Percentiles rank a stretch among this genome's conserved stretches.
Evolutionary conservation across 2,329 filamentous ascomycete species (phyloP).

Genomic region (Thermothelomyces thermophilus): DNA sequence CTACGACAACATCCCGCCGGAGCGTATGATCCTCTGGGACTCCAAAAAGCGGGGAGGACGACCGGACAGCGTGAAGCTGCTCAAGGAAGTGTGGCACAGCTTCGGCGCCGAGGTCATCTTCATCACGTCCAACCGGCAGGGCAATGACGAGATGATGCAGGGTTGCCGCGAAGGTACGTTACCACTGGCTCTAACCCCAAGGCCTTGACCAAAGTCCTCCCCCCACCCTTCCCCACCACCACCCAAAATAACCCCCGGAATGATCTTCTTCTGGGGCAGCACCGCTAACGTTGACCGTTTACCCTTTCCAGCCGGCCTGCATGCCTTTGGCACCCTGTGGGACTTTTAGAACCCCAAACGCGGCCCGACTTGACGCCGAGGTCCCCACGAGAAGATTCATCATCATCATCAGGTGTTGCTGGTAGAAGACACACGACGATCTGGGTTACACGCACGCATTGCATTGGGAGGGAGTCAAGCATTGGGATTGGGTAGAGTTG

Average conservation of each 20-base stretch:
- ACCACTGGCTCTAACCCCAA: not conserved
- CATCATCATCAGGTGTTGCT: too few relatives aligned
- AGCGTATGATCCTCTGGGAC: conserved; percentile 38
- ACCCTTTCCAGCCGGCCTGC: conserved; percentile 28
- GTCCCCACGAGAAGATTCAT: not conserved
- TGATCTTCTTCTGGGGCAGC: not conserved
- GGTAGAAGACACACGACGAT: too few relatives aligned
- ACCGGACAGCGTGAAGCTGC: conserved; percentile 33
- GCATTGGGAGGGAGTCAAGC: too few relatives aligned
- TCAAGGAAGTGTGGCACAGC: conserved; percentile 34
- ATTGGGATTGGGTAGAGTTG: too few relatives aligned
- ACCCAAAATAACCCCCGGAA: not conserved
- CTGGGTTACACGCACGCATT: too few relatives aligned
- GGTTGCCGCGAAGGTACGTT: conserved; percentile 33
- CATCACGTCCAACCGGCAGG: conserved; percentile 36
- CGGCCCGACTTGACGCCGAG: not conserved
- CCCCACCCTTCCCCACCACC: not conserved
- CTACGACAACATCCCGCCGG: conserved; percentile 34
- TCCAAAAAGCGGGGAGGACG: conserved; percentile 36
- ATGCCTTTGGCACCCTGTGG: conserved; percentile 36
- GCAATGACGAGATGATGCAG: conserved; percentile 39
- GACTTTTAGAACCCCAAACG: conserved; percentile 33
- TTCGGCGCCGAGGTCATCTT: conserved; percentile 39
- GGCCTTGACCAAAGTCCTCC: not conserved
- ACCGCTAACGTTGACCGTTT: conserved; percentile 15